These are phyloP conservation scores for Exophiala viscosa DNA, from an alignment of 2,329 filamentous ascomycete species.

Conservation along the genomic window DNA sequence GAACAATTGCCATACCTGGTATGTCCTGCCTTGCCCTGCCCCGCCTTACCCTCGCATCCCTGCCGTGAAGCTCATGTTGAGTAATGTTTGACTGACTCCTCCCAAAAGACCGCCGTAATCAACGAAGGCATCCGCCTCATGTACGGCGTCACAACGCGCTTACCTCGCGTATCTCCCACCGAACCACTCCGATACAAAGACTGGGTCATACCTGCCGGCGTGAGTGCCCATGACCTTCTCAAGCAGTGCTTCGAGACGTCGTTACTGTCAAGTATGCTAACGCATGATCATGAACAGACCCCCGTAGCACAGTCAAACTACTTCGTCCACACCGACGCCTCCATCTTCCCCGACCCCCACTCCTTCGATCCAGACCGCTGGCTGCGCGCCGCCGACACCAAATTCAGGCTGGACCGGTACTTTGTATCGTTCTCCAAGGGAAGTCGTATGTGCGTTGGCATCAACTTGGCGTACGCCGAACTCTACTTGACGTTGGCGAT, in stretches of 20 bases:
- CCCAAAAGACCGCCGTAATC: slow-evolving; percentile 27
- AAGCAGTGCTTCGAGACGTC: too few relatives aligned
- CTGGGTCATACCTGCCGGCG: slow-evolving; percentile 32
- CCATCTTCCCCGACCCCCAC: slow-evolving; percentile 36
- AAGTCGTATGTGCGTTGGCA: slow-evolving; percentile 41
- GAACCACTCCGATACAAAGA: slow-evolving; percentile 32
- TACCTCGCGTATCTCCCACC: slow-evolving; percentile 20
- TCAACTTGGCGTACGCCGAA: slow-evolving; percentile 31
- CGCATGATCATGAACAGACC: slow-evolving; percentile 8
- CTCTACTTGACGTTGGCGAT: slow-evolving; percentile 23
- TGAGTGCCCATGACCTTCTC: too few relatives aligned
- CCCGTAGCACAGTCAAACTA: slow-evolving; percentile 28
- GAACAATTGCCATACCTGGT: slow-evolving; percentile 32
- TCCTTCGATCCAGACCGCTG: slow-evolving; percentile 22
- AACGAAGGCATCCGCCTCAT: slow-evolving; percentile 30
- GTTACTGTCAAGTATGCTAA: background rate
- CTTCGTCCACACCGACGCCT: slow-evolving; percentile 28
- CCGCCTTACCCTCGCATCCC: too few relatives aligned
- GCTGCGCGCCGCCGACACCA: slow-evolving; percentile 28
- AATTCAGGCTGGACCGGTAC: slow-evolving; percentile 34
- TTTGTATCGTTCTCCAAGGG: slow-evolving; percentile 43
- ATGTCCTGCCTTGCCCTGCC: slow-evolving; percentile 23
- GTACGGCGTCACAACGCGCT: slow-evolving; percentile 18
- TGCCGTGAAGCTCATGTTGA: slow-evolving; percentile 27
- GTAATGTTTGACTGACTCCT: too few relatives aligned